These are phyloP conservation scores for Tripidium arundinaceum DNA, from an alignment of 202 grass and related monocot genomes.

Conservation along the genomic window DNA sequence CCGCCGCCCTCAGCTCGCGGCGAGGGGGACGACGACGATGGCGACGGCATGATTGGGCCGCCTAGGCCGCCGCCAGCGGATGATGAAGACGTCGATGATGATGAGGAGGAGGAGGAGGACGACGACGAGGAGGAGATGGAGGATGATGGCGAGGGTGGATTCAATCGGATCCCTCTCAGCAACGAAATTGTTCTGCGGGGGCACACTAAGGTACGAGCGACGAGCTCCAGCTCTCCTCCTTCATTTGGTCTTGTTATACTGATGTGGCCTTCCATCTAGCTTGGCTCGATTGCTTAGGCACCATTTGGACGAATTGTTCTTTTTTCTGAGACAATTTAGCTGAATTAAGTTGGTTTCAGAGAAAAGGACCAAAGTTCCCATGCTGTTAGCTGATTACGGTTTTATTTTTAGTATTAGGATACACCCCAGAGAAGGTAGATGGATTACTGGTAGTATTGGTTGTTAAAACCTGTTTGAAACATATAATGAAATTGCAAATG, in stretches of 20 bases:
- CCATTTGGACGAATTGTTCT: background rate
- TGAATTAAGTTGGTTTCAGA: background rate
- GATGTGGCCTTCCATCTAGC: background rate
- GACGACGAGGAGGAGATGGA: slow-evolving; percentile 35
- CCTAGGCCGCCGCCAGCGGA: slow-evolving; percentile 37
- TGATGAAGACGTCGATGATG: slow-evolving; percentile 17
- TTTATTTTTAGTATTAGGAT: slow-evolving; percentile 10
- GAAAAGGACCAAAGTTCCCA: background rate
- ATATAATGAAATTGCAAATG: background rate
- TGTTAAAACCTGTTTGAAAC: background rate
- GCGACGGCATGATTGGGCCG: slow-evolving; percentile 53
- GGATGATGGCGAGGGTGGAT: slow-evolving; percentile 42
- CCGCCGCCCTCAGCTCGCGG: slow-evolving; percentile 12
- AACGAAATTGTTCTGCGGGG: slow-evolving; percentile 86
- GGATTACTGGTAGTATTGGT: background rate
- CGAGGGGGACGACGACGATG: slow-evolving; percentile 36
- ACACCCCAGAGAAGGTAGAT: background rate
- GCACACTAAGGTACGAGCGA: slow-evolving; percentile 65
- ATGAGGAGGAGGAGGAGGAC: background rate
- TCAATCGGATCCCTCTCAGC: slow-evolving; percentile 69
- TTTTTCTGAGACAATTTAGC: background rate
- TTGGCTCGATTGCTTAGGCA: background rate
- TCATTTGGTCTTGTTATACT: background rate
- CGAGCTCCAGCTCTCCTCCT: background rate
- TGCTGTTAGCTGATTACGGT: background rate